These are phyloP conservation scores for Boletellus ananas DNA, from an alignment of 768 basidiomycete genomes.

Conservation along the genomic window DNA sequence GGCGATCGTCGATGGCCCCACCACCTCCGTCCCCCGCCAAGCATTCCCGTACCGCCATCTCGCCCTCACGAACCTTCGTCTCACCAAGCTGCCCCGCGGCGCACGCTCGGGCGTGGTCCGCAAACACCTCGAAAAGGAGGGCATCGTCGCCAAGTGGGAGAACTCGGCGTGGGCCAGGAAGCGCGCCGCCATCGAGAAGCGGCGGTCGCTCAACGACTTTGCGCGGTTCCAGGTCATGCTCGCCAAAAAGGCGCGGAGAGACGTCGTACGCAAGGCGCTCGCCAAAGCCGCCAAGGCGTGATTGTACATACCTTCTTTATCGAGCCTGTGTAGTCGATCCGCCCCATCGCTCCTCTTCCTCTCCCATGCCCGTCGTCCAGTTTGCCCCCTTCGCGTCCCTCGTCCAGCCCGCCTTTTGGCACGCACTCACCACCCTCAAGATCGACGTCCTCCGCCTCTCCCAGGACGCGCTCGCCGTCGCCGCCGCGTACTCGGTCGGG, in stretches of 20 bases:
- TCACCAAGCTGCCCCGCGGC: conserved; percentile 81
- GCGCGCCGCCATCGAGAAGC: conserved; percentile 67
- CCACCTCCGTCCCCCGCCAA: conserved; percentile 89
- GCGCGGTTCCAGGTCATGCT: conserved; percentile 86
- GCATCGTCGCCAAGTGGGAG: conserved; percentile 82
- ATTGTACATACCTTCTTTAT: conserved; percentile 2
- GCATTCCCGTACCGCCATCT: conserved; percentile 89
- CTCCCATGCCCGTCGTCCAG: conserved; percentile 62
- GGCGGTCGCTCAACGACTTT: conserved; percentile 84
- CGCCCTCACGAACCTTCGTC: conserved; percentile 80
- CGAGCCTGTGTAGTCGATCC: conserved; percentile 3
- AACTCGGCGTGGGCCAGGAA: conserved; percentile 86
- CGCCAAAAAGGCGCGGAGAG: conserved; percentile 84
- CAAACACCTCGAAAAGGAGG: conserved; percentile 87
- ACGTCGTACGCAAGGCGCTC: conserved; percentile 68
- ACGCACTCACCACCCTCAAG: conserved; percentile 83
- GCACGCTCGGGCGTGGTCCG: conserved; percentile 79
- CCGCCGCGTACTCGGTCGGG: conserved; percentile 68
- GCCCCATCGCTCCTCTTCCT: not conserved
- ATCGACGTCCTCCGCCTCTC: conserved; percentile 85
- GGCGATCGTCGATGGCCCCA: conserved; percentile 96
- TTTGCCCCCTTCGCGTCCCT: conserved; percentile 86
- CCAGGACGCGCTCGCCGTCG: conserved; percentile 61
- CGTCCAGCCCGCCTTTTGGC: conserved; percentile 92
- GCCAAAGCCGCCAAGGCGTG: conserved; percentile 39